Conservation (phyloP, 345 rosid species). For the Carallia pectinifolia region DNA sequence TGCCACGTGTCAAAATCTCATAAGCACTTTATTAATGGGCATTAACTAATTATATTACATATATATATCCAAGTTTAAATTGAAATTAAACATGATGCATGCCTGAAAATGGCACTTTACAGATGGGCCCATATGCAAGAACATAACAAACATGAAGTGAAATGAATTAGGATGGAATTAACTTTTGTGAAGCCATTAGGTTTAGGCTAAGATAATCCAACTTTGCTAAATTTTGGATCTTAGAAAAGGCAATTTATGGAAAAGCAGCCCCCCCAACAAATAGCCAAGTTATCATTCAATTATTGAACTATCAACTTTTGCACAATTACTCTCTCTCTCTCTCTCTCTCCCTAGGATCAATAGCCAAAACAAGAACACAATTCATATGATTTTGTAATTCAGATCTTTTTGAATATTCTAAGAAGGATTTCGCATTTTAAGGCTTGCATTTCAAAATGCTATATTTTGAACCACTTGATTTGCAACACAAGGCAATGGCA, state of each 20-base stretch:
- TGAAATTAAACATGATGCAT: background rate
- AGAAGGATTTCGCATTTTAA: too few relatives aligned
- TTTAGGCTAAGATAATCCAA: background rate
- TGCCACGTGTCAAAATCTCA: background rate
- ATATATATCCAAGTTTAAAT: background rate
- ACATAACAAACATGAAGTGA: too few relatives aligned
- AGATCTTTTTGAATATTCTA: background rate
- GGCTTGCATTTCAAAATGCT: too few relatives aligned
- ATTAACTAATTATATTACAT: too few relatives aligned
- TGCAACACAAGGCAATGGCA: background rate
- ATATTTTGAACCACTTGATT: background rate
- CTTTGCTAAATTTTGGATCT: background rate
- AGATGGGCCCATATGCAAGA: too few relatives aligned
- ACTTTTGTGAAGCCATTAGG: background rate
- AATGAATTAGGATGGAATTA: background rate
- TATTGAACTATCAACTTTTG: slow-evolving; percentile 7
- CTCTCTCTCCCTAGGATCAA: background rate
- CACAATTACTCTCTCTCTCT: background rate
- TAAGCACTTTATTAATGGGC: too few relatives aligned
- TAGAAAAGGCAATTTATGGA: background rate
- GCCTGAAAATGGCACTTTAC: too few relatives aligned
- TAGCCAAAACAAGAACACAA: background rate
- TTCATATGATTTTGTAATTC: background rate
- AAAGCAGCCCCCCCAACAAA: background rate
- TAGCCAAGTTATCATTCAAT: slow-evolving; percentile 9